Evolutionary conservation across 2,329 filamentous ascomycete species (phyloP), one percentile per base, ranked within the genome.

Genomic region (Venturiaceae sp.): DNA sequence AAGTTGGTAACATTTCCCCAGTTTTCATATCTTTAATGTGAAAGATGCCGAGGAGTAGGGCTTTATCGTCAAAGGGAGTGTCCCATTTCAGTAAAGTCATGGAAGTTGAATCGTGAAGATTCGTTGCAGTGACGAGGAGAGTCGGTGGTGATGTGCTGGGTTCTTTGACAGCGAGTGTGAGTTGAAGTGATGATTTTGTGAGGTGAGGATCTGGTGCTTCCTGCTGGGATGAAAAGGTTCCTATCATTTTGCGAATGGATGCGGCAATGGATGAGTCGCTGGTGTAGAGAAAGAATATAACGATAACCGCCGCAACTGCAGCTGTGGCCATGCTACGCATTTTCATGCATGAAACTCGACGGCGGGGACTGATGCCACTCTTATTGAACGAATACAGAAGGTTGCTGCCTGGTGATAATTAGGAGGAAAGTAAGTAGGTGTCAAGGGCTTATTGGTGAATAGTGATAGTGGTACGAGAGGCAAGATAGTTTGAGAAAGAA

Each of bases 81-180:
- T 69, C 67, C 73, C 73, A 75, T 62, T 66, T 70, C 26, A 72
- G 63, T 7, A 76, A 55, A 0, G 73, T 72, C 58, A 71, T 68
- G 1, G 70, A 63, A 2, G 66, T 66, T 8, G 65, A 61, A 1
- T 68, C 66, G 46, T 66, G 66, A 39, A 64, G 66, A 58, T 75
- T 75, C 9, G 68, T 67, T 53, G 75, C 62, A 1, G 68, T 71
- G 23, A 74, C 66, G 14, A 68, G 64, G 13, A 75, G 53, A 0
- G 67, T 67, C 8, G 68, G 67, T 1, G 70, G 70, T 16, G 61
- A 63, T 7, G 61, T 64, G 8, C 66, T 67, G 8, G 63, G 65
- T 55, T 72, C 69, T 26, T 30, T 53, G 21, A 37, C n/a, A 13
- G 28, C 30, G 14, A 60, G 23, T 23, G n/a, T 44, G 5, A 57